Evolutionary conservation across 768 basidiomycete genomes (phyloP).

Genomic region (Leccinum subgranulosum): DNA sequence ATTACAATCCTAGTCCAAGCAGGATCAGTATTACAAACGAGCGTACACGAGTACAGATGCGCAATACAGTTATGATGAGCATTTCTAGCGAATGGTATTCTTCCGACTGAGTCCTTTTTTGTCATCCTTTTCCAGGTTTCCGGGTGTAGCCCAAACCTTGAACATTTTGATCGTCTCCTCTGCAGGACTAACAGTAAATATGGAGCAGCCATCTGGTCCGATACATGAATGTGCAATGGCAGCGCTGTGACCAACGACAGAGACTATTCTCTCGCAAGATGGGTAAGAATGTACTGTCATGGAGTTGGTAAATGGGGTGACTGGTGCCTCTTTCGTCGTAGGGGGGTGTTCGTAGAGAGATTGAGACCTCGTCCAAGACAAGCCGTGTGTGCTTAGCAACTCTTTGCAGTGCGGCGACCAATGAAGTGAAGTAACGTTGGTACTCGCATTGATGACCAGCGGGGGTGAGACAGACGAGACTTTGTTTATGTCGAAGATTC

Average conservation of each 20-base stretch:
- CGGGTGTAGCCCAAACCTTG: conserved; percentile 52
- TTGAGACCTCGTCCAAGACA: conserved; percentile 27
- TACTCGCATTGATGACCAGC: conserved; percentile 40
- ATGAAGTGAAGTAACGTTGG: conserved; percentile 58
- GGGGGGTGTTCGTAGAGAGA: conserved; percentile 15
- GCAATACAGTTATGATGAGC: conserved; percentile 2
- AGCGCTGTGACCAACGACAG: conserved; percentile 54
- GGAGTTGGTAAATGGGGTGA: conserved; percentile 36
- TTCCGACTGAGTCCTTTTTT: conserved; percentile 22
- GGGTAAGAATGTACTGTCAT: conserved; percentile 55
- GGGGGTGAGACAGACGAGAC: conserved; percentile 46
- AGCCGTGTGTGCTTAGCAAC: conserved; percentile 75
- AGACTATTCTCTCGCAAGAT: conserved; percentile 47
- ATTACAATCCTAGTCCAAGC: conserved; percentile 8
- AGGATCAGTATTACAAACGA: conserved; percentile 6
- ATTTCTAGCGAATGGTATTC: conserved; percentile 25
- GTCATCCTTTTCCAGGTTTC: conserved; percentile 14
- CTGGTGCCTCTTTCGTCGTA: conserved; percentile 19
- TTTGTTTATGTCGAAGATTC: conserved; percentile 46
- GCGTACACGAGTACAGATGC: conserved; percentile 2
- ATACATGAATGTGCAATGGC: conserved; percentile 60
- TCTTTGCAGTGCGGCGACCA: conserved; percentile 83
- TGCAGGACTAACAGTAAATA: conserved; percentile 61
- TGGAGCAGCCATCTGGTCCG: conserved; percentile 56
- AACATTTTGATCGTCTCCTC: conserved; percentile 75